phyloP scores from a whole-genome alignment of 805 yeast species.

The Saturnispora sekii region DNA sequence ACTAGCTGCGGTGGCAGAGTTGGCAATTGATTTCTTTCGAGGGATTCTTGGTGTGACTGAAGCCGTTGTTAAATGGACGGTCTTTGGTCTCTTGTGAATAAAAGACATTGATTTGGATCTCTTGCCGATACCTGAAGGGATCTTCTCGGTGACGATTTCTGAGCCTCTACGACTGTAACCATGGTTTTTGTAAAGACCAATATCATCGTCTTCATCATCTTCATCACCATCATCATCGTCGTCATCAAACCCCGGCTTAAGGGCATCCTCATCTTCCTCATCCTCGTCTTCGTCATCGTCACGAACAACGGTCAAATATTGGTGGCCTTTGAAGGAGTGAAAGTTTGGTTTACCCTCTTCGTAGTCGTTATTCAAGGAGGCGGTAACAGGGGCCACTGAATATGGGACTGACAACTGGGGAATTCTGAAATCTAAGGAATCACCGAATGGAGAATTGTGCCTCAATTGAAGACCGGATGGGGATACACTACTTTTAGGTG shows the following conservation, averaged over 20 bases:
- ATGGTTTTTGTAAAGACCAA: conserved; percentile 15
- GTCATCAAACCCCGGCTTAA: conserved; percentile 22
- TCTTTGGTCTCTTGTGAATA: conserved; percentile 40
- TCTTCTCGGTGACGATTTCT: conserved; percentile 30
- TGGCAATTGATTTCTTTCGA: conserved; percentile 42
- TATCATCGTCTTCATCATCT: conserved; percentile 32
- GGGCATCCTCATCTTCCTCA: conserved; percentile 24
- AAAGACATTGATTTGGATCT: conserved; percentile 61
- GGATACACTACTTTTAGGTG: conserved; percentile 13
- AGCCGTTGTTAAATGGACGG: conserved; percentile 50
- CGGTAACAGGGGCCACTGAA: conserved; percentile 70
- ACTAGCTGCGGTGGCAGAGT: conserved; percentile 56
- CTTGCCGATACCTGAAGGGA: conserved; percentile 33
- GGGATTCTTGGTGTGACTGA: conserved; percentile 78
- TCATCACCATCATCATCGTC: conserved; percentile 28
- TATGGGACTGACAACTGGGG: conserved; percentile 50
- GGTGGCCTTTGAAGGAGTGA: conserved; percentile 7
- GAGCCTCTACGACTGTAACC: conserved; percentile 25
- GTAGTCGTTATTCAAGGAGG: conserved; percentile 32
- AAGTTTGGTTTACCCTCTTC: conserved; percentile 6
- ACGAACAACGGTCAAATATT: conserved; percentile 5
- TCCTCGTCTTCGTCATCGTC: conserved; percentile 27
- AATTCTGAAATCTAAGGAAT: conserved; percentile 26
- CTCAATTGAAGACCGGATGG: conserved; percentile 24
- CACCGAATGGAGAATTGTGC: conserved; percentile 23